Conservation (phyloP, 2,329 filamentous ascomycete species). For the Emergomyces pasteurianus region DNA sequence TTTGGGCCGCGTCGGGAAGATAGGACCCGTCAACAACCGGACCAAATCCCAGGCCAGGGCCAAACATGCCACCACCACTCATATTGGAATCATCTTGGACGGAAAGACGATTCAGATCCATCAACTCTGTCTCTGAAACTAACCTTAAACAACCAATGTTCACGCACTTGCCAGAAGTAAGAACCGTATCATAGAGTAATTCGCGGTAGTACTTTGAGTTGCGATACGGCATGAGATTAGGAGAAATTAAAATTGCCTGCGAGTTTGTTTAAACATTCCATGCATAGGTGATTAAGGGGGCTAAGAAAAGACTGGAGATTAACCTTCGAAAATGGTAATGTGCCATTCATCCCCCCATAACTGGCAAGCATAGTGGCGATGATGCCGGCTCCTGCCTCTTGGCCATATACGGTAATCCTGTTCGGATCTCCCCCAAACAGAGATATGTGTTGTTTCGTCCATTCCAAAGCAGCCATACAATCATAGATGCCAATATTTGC, state of each 20-base stretch:
- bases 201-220: no score
- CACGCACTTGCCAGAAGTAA: no score
- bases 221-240: background rate
- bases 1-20: background rate
- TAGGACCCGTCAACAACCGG: conserved; percentile 1
- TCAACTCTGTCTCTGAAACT: no score
- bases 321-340: conserved; percentile 1
- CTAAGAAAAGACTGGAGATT: background rate
- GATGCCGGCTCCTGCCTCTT: conserved; percentile 44
- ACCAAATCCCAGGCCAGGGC: conserved; percentile 5
- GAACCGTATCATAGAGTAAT: no score
- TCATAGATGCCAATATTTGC: conserved; percentile 5
- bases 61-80: background rate
- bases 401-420: conserved; percentile 36
- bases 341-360: background rate
- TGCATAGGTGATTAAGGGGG: background rate
- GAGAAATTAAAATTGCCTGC: conserved; percentile 3
- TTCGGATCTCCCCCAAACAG: conserved; percentile 38
- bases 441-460: conserved; percentile 36
- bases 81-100: background rate
- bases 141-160: no score
- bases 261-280: background rate
- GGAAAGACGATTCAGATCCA: no score
- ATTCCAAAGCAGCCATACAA: conserved; percentile 17
- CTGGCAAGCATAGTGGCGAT: conserved; percentile 39